Conservation (phyloP, 257 asterid species). For the Knoxia roxburghii region DNA sequence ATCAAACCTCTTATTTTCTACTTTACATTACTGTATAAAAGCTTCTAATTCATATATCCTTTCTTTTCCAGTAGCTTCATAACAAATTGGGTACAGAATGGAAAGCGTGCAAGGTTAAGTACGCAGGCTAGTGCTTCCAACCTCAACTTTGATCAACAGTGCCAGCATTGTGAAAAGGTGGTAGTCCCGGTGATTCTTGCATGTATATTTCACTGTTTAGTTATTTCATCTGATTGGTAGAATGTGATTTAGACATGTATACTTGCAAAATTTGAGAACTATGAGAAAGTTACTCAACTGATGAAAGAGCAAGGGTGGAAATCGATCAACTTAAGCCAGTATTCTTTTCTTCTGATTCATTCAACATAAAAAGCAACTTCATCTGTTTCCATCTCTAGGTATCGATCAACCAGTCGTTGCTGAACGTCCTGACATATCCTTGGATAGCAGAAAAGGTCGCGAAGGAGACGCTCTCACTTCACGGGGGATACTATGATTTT, state of each 20-base stretch:
- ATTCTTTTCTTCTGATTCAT: no score
- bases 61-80: constrained; percentile 66
- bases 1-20: background rate
- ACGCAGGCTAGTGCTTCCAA: constrained; percentile 67
- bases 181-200: background rate
- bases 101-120: constrained; percentile 58
- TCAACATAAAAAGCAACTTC: constrained; percentile 2
- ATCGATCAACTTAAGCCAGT: no score
- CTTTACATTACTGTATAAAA: background rate
- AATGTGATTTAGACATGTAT: background rate
- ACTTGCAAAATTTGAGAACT: background rate
- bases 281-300: background rate
- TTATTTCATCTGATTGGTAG: constrained; percentile 1
- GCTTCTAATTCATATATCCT: constrained; percentile 20
- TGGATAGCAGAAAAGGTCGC: constrained; percentile 77
- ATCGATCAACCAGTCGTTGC: constrained; percentile 71
- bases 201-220: background rate
- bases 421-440: constrained; percentile 72
- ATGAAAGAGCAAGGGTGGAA: no score
- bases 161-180: constrained; percentile 98
- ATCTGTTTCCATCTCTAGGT: constrained; percentile 41
- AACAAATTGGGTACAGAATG: constrained; percentile 67
- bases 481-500: constrained; percentile 96
- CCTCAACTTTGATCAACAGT: constrained; percentile 83
- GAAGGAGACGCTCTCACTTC: constrained; percentile 53